Base-by-base conservation (phyloP, 2,329 filamentous ascomycete genomes). In the Lasiodiplodia sp. region DNA sequence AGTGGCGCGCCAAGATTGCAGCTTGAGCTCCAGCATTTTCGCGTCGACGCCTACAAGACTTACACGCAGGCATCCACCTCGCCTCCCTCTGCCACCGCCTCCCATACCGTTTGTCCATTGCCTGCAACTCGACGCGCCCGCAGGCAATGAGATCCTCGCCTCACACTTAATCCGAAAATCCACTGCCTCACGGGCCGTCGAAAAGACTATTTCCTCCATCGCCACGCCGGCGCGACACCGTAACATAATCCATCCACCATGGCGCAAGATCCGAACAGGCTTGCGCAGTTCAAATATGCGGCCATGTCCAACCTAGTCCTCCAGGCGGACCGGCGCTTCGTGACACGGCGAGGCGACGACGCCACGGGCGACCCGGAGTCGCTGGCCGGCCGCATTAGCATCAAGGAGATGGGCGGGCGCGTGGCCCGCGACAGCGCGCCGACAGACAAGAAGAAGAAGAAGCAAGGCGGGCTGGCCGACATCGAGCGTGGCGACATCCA, bases 231-330 rank as follows among this genome's bases (percentile, higher is more conserved):
- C 67, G 47, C 67, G 55, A 44, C 21, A 58, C 40, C 51, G 14
- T 57, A 51, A 28, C 31, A 68, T 23, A 47, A 51, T 28, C 38
- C 53, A 63, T 67, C 66, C 78, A 85, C 80, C 66, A 94, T 95
- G 92, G 87, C 91, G 81, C 92, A 74, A 40, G 71, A 84, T 72
- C 37, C 49, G 28, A 85, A 87, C 76, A 64, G 60, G 47, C 92
- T 97, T 77, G 94, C 93, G 82, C 94, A 97, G 83, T 97, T 97
- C 88, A 97, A 97, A 83, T 97, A 97, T 88, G 94, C 94, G 89
- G 94, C 93, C 82, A 98, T 99, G 96, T 99, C 96, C 85, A 99
- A 99, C 89, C 91, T 99, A 93, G 96, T 99, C 79, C 93, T 99
- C 89, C 96, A 99, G 92, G 94, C 94, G 85, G 96, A 99, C 86